These are phyloP conservation scores for Mycena capillaripes DNA, from an alignment of 768 basidiomycete species.

Conservation along the genomic window DNA sequence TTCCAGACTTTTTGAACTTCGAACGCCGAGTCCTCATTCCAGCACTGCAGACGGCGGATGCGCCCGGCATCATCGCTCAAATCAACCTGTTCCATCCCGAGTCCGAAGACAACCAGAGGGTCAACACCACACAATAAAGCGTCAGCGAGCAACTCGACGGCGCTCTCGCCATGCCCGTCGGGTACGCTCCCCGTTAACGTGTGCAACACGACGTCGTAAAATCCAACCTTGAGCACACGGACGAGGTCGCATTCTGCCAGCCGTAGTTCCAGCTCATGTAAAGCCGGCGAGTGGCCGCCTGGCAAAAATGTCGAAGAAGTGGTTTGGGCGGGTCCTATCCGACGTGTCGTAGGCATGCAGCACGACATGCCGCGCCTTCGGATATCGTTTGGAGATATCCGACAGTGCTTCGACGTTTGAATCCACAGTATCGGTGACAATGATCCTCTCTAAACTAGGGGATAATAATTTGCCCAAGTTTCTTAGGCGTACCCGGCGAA, in stretches of 20 bases:
- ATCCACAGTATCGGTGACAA: neutral
- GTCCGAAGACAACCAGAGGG: slow-evolving; percentile 5
- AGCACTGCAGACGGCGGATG: slow-evolving; percentile 7
- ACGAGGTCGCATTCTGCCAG: neutral
- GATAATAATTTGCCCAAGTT: neutral
- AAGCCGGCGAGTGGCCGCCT: neutral
- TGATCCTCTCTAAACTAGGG: neutral
- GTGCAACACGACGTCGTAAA: neutral
- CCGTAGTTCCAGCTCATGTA: neutral
- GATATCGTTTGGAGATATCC: neutral
- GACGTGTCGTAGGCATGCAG: neutral
- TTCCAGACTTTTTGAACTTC: neutral
- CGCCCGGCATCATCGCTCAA: neutral
- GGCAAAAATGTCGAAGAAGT: neutral
- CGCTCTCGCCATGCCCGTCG: too few relatives aligned
- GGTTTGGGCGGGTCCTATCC: too few relatives aligned
- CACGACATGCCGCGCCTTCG: neutral
- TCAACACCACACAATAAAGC: neutral
- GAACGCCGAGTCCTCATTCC: neutral
- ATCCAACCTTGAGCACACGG: neutral
- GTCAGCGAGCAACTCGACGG: neutral
- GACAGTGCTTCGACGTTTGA: neutral
- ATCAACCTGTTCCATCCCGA: neutral
- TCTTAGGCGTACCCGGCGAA: neutral
- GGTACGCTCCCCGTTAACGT: neutral